Evolutionary conservation across 139 green algal genomes (phyloP), one percentile per base, ranked within the genome.

Genomic region (Tetraselmis striata): DNA sequence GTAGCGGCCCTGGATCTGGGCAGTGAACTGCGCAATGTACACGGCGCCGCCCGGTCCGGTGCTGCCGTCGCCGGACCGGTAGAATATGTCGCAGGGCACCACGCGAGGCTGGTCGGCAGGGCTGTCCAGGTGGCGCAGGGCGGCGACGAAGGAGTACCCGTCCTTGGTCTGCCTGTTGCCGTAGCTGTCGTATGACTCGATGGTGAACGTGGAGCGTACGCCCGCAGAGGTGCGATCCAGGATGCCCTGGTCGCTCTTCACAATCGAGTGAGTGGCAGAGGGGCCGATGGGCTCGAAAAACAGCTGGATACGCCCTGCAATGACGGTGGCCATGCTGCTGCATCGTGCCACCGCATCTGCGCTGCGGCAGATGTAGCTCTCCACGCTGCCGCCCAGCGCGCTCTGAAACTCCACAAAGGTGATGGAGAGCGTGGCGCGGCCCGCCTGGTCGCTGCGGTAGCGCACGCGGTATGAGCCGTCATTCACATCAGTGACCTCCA

Each of bases 101-200:
- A 77, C n/a, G 25, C 26, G 74, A 2, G n/a, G 74, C 74, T 31
- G 74, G 74, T 29, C n/a, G 23, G n/a, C 25, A 18, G 74, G 25
- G 74, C 74, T 29, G 74, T 77, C 74, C 74, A 29, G 23, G 74
- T 79, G 76, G 28, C 28, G 28, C 76, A 79, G 18, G 23, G 28
- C 18, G 5, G 76, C 28, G 2, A 29, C 29, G 29, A 79, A 79
- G n/a, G 23, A 25, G 76, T 59, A 79, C 2, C 76, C 76, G 28
- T 25, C 27, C 2, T 45, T 1, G n/a, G 76, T 79, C 28, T 59
- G 28, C 28, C 28, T 23, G 76, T 79, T 79, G 28, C 28, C 18
- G 76, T 79, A 79, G n/a, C 29, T 28, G 76, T 79, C 76, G 29
- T 59, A 45, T 29, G 76, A 23, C 29, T 32, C 28, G 28, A 79